Evolutionary conservation across 495 filamentous ascomycete species (phyloP), one percentile per base, ranked within the genome.

Genomic region (Aspergillus campestris): DNA sequence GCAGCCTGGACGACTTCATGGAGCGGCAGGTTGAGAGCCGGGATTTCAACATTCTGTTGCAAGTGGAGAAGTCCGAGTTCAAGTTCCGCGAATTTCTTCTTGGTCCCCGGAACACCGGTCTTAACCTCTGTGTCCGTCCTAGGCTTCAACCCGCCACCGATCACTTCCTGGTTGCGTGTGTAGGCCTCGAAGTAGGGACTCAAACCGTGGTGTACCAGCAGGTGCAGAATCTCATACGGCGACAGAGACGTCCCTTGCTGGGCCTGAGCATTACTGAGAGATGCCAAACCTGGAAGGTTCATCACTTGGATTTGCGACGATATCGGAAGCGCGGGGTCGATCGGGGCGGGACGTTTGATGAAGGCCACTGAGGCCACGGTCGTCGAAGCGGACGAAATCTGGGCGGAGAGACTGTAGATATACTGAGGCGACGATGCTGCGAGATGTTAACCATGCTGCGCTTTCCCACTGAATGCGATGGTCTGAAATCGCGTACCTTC

Each of bases 21-120:
- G 47, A 95, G 77, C 2, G 86, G 80, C 40, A 99, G 72, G 3
- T 82, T 82, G 24, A 96, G 70, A 47, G 89, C 88, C 11, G 94
- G 94, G 37, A 99, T 96, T 64, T 99, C 92, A 42, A 94, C 87
- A 73, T 97, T 96, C 58, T 96, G 90, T 65, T 95, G 91, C 35
- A 97, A 74, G 58, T 97, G 89, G 47, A 86, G 71, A 45, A 99
- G 74, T 48, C 82, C 90, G 44, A 94, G 71, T 59, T 94, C 91
- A 49, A 99, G 71, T 55, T 99, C 94, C 10, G 89, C 90, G 60
- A 95, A 79, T 60, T 86, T 88, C 75, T 94, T 94, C 73, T 94
- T 96, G 27, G 92, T 88, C 7, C 89, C 87, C n/a, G 92, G 86
- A 52, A 99, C 87, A 34, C 91, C 91, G 11, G 87, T 94, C 72